These are phyloP conservation scores for Candida wancherniae DNA, from an alignment of 805 yeast genomes.

Conservation along the genomic window DNA sequence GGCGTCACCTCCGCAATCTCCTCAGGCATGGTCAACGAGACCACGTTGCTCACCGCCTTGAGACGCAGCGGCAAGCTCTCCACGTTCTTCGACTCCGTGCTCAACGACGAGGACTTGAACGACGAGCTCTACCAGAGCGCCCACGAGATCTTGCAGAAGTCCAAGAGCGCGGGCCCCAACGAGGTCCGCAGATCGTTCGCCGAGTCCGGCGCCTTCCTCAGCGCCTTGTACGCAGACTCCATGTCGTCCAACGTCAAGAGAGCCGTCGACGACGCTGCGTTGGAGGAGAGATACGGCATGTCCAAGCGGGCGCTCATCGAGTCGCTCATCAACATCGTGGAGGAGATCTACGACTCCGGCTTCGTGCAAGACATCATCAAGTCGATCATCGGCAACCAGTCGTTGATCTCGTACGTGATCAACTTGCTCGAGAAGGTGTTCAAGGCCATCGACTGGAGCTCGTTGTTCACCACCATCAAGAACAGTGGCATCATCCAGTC, in stretches of 20 bases:
- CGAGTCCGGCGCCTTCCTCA: constrained; percentile 10
- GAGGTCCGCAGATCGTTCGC: constrained; percentile 10
- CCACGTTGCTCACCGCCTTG: constrained; percentile 14
- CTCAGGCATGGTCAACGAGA: constrained; percentile 14
- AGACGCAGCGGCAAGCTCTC: constrained; percentile 11
- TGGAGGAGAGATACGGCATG: constrained; percentile 11
- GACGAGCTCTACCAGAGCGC: constrained; percentile 13
- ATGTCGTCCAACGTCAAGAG: constrained; percentile 13
- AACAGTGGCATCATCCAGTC: constrained; percentile 22
- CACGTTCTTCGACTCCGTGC: constrained; percentile 14
- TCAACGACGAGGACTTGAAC: constrained; percentile 15
- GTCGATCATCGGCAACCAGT: constrained; percentile 21
- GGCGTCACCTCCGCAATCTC: constrained; percentile 14
- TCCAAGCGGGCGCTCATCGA: constrained; percentile 13
- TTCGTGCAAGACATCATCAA: constrained; percentile 20
- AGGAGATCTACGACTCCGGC: constrained; percentile 21
- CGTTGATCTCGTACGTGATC: constrained; percentile 18
- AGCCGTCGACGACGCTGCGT: constrained; percentile 8
- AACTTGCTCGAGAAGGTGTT: constrained; percentile 20
- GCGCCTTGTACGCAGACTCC: constrained; percentile 8
- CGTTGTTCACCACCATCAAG: constrained; percentile 21
- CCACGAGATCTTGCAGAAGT: constrained; percentile 3
- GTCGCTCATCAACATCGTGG: constrained; percentile 17
- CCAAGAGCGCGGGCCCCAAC: constrained; percentile 2
- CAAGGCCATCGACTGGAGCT: constrained; percentile 18